Conservation (phyloP, 78 protist species). For the Pigoraptor vietnamica region DNA sequence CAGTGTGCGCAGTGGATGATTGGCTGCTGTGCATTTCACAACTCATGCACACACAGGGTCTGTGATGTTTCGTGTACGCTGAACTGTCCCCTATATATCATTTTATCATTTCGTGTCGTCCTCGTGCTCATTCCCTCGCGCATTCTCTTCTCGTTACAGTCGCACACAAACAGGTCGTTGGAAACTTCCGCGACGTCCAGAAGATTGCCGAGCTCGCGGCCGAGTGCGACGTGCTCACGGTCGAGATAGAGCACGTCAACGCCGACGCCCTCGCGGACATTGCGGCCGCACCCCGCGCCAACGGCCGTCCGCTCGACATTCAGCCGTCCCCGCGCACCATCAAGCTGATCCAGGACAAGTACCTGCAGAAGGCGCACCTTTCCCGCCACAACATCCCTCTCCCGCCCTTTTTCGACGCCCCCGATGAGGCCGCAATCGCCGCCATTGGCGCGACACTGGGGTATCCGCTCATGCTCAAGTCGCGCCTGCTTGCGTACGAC, state of each 20-base stretch:
- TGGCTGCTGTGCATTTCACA: no score
- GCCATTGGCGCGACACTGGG: conserved; percentile 18
- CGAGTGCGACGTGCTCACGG: conserved; percentile 40
- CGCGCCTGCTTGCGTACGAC: conserved; percentile 48
- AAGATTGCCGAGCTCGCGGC: conserved; percentile 13
- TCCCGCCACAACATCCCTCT: not conserved
- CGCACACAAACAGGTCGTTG: not conserved
- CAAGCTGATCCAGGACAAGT: conserved; percentile 54
- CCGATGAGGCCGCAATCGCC: not conserved
- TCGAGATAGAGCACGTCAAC: conserved; percentile 61
- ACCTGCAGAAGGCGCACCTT: conserved; percentile 35
- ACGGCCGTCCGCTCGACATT: not conserved
- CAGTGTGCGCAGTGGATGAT: no score
- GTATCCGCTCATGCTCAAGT: conserved; percentile 56
- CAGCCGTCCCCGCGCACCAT: conserved; percentile 47
- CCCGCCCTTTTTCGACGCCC: not conserved
- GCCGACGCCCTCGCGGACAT: conserved; percentile 19
- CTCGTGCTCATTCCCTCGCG: not conserved
- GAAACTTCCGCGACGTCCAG: conserved; percentile 7
- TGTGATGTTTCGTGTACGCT: not conserved
- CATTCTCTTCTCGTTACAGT: not conserved
- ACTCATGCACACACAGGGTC: no score
- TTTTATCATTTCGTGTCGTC: no score
- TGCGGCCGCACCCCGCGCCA: not conserved
- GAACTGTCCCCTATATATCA: not conserved